Conservation (phyloP, 352 stramenopile genomes). For the Phytophthora sojae region DNA sequence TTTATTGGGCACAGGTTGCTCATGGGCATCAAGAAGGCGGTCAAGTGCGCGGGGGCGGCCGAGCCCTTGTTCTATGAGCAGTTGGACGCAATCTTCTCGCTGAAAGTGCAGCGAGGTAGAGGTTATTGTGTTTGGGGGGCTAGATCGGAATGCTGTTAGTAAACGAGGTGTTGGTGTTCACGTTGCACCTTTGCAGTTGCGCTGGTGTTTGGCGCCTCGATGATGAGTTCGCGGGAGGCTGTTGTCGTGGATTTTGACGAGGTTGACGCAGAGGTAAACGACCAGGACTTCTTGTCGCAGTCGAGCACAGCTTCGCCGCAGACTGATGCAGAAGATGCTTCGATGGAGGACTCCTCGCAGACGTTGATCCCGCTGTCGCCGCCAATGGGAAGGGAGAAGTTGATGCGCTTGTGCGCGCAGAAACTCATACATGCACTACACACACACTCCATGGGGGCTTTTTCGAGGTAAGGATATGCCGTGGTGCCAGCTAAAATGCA, state of each 20-base stretch:
- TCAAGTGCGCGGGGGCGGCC: constrained; percentile 50
- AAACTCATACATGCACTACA: constrained; percentile 70
- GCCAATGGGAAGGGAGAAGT: constrained; percentile 38
- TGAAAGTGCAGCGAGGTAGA: constrained; percentile 43
- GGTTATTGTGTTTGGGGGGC: background rate
- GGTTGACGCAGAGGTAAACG: background rate
- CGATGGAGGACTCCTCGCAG: constrained; percentile 17
- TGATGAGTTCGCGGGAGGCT: constrained; percentile 62
- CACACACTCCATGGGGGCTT: constrained; percentile 38
- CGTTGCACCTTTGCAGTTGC: constrained; percentile 43
- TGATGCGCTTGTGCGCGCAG: constrained; percentile 59
- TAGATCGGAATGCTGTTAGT: background rate
- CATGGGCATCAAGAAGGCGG: constrained; percentile 50
- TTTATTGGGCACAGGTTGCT: constrained; percentile 26
- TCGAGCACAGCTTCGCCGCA: constrained; percentile 10
- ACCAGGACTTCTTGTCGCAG: background rate
- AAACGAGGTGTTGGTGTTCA: background rate
- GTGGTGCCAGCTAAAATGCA: background rate
- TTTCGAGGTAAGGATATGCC: constrained; percentile 41
- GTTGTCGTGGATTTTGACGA: constrained; percentile 58
- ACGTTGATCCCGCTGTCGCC: constrained; percentile 3
- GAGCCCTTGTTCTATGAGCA: constrained; percentile 42
- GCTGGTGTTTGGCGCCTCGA: constrained; percentile 64
- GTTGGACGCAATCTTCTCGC: constrained; percentile 48
- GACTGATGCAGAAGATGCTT: constrained; percentile 23